Conservation (phyloP, 345 rosid species). For the Populus davidiana region DNA sequence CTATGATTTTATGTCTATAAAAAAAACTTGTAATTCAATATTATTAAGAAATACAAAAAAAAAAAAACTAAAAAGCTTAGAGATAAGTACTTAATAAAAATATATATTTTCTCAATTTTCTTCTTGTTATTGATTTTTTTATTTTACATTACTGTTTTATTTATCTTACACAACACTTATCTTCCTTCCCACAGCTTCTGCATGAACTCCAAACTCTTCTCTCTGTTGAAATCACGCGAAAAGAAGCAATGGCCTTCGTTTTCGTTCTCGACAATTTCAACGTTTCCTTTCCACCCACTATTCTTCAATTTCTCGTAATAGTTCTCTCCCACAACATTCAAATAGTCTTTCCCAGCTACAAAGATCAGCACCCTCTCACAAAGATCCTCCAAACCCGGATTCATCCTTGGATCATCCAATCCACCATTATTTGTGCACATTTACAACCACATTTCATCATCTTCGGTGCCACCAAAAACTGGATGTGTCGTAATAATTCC, state of each 20-base stretch:
- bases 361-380: background rate
- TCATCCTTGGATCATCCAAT: background rate
- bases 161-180: too few relatives aligned
- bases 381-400: background rate
- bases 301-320: background rate
- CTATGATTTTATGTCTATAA: too few relatives aligned
- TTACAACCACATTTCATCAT: conserved; percentile 38
- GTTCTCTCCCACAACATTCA: background rate
- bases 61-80: too few relatives aligned
- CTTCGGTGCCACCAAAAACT: too few relatives aligned
- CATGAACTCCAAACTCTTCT: background rate
- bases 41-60: too few relatives aligned
- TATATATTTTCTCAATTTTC: too few relatives aligned
- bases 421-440: conserved; percentile 14
- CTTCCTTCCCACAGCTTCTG: background rate
- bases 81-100: too few relatives aligned
- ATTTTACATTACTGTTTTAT: too few relatives aligned
- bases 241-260: conserved; percentile 15
- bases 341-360: background rate
- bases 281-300: background rate
- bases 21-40: too few relatives aligned
- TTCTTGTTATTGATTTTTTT: too few relatives aligned
- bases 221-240: background rate
- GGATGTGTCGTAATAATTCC: too few relatives aligned
- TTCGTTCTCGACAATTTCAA: conserved; percentile 8